Base-by-base conservation (phyloP, 2,329 filamentous ascomycete genomes). In the Orbilia blumenaviensis region DNA sequence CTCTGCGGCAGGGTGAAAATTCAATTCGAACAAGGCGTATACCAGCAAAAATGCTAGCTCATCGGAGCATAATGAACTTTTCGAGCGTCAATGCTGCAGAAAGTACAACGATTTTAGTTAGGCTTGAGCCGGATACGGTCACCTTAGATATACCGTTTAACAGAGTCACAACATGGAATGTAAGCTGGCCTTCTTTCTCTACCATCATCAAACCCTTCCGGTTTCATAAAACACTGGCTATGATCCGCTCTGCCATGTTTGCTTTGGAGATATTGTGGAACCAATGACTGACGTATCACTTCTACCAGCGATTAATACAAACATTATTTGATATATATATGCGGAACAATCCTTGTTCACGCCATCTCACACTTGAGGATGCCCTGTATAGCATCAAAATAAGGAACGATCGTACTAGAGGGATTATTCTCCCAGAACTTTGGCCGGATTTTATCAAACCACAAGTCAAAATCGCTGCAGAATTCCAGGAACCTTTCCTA, bases 91-190 rank as follows among this genome's bases (percentile, higher is more conserved):
- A 52, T 18, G 38, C 32, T 38, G 10, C 52, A 12, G 69, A 74
- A 18, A 74, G 66, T 34, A 66, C 69, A 54, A 74, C 69, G 21
- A 74, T 74, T 74, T 44, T 74, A 44, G 69, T 74, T 36, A 66
- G 69, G 34, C 62, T 74, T 23, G 42, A 54, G 34, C 69, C 69
- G 34, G 69, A 74, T 62, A 52, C 42, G 42, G 62, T 74, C 32
- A 74, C 69, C 25, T 46, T 74, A 27, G 69, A 74, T 66, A 74
- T 74, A 48, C 69, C 69, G 32, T 74, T 74, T 44, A 74, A 74
- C 69, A 66, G 69, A 67, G 69, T 74, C 18, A 74, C 69, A 66
- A 74, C 69, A 52, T 74, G 69, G 69, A 66, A 74, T 27, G 69
- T 74, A 66, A 36, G 69, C 41, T 36, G 16, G 34, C 10, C 21